Base-by-base conservation (phyloP, 2,329 filamentous ascomycete genomes). In the Cercospora sesami region DNA sequence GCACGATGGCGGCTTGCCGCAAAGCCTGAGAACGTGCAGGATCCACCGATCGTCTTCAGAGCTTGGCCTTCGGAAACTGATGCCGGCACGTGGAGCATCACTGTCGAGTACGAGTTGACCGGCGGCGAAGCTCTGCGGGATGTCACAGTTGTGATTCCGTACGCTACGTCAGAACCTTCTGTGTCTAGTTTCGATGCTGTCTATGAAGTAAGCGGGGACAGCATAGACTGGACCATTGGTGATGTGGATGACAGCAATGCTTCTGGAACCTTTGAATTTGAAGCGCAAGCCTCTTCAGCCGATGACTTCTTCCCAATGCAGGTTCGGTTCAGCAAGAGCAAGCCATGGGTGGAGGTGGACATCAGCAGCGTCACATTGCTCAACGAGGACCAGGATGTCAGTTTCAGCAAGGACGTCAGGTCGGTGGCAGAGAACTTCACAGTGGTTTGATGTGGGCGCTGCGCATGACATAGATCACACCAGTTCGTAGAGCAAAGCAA, bases 301-400 rank as follows among this genome's bases (percentile, higher is more conserved):
- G 90, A 92, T 66, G 94, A 97, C 75, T 98, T 98, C 83, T 99
- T 99, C 89, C 95, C 95, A 1, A 98, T 99, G 94, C 90, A 87
- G 64, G 89, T 98, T 69, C 87, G 89, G 64, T 99, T 99, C 81
- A 90, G 88, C 71, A 97, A 96, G 86, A 86, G 88, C 51, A 88
- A 86, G 67, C 94, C 95, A 30, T 97, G 92, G 79, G 87, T 98
- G 61, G 93, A 97, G 75, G 92, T 99, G 71, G 93, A 97, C 82
- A 94, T 98, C 85, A 90, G 91, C 87, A 70, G 88, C 57, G 90
- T 94, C 26, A 86, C 86, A 28, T 81, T 95, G 73, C 76, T 94
- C 65, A 91, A 92, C 72, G 87, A 91, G 83, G 87, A 89, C 72
- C 91, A 94, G 79, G 89, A 92, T 61, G 90, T 96, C 63, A 88